Conservation (phyloP, 805 yeast genomes). For the Zygotorulaspora florentina region DNA sequence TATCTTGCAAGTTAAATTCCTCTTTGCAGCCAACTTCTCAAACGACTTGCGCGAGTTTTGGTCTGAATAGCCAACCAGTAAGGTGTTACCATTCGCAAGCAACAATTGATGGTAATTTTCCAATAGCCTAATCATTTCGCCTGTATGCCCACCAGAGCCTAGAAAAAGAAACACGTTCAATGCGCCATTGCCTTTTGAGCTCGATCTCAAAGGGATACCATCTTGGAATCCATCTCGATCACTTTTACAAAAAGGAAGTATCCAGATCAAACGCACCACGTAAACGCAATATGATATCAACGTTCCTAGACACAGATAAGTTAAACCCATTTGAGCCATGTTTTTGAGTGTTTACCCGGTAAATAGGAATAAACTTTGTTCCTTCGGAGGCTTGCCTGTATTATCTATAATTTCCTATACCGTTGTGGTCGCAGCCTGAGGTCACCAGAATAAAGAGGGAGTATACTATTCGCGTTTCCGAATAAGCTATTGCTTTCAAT, state of each 20-base stretch:
- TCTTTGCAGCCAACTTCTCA: slow-evolving; percentile 27
- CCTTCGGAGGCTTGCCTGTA: no score
- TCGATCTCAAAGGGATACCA: neutral
- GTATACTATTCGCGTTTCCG: no score
- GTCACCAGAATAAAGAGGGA: no score
- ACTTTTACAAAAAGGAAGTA: slow-evolving; percentile 20
- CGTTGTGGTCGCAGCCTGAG: no score
- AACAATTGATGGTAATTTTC: slow-evolving; percentile 39
- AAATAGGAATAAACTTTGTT: no score
- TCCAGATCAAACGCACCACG: slow-evolving; percentile 15
- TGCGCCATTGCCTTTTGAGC: slow-evolving; percentile 5
- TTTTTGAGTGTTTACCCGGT: no score
- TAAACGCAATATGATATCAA: slow-evolving; percentile 12
- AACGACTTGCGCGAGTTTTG: slow-evolving; percentile 37
- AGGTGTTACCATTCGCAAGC: slow-evolving; percentile 45
- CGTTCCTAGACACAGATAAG: slow-evolving; percentile 3
- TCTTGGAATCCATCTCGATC: slow-evolving; percentile 1
- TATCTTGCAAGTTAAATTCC: slow-evolving; percentile 8
- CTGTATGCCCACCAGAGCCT: slow-evolving; percentile 97
- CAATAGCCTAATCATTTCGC: slow-evolving; percentile 82
- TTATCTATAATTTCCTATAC: no score
- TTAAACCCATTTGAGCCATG: neutral
- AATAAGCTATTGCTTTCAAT: no score
- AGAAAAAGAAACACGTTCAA: slow-evolving; percentile 54
- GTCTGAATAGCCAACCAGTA: slow-evolving; percentile 32